Evolutionary conservation across 2,329 filamentous ascomycete genomes (phyloP).

Genomic region (Grosmannia serpens): DNA sequence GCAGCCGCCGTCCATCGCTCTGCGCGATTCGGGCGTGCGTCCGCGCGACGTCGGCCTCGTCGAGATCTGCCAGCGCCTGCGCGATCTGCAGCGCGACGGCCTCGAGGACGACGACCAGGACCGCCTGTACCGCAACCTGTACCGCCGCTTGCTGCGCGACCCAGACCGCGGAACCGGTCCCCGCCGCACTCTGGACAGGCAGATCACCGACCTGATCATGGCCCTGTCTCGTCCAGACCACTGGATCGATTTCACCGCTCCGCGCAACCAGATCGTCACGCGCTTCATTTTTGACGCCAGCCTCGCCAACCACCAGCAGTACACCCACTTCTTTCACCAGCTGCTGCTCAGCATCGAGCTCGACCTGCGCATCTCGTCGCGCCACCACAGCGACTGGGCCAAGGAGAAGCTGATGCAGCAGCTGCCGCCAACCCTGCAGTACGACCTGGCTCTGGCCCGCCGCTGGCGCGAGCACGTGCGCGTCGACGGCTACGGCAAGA

Average conservation of each 20-base stretch:
- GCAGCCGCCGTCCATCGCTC: slow-evolving; percentile 41
- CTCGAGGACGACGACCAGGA: slow-evolving; percentile 46
- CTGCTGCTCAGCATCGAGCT: slow-evolving; percentile 63
- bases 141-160: slow-evolving; percentile 55
- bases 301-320: slow-evolving; percentile 42
- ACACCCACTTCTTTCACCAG: slow-evolving; percentile 63
- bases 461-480: slow-evolving; percentile 62
- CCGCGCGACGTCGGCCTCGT: slow-evolving; percentile 50
- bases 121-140: slow-evolving; percentile 52
- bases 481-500: slow-evolving; percentile 47
- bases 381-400: slow-evolving; percentile 46
- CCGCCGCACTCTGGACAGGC: slow-evolving; percentile 54
- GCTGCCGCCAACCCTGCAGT: slow-evolving; percentile 59
- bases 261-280: slow-evolving; percentile 61
- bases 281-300: slow-evolving; percentile 57
- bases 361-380: slow-evolving; percentile 55
- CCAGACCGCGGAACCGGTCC: slow-evolving; percentile 50
- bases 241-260: slow-evolving; percentile 63
- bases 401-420: slow-evolving; percentile 53
- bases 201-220: slow-evolving; percentile 61
- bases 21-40: slow-evolving; percentile 45
- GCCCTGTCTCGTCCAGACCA: slow-evolving; percentile 51
- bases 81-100: slow-evolving; percentile 40
- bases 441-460: slow-evolving; percentile 62
- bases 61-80: slow-evolving; percentile 46